A percentile compares a stretch with the other conserved stretches of the same genome.
Conservation (phyloP, 305 asterid genomes). For the Fraxinus floribunda region DNA sequence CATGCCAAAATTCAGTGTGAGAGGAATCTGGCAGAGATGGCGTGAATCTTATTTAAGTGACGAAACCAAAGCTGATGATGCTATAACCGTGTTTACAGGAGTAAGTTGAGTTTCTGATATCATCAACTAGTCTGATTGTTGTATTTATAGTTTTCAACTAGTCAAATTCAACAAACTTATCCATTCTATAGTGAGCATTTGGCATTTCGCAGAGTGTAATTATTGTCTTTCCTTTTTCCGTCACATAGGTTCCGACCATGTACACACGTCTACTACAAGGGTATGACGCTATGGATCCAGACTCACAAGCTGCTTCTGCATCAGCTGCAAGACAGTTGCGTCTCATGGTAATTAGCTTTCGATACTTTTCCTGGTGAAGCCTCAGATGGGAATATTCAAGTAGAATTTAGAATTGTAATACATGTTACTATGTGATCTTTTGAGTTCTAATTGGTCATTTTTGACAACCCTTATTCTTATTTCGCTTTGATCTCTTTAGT, state of each 20-base stretch:
- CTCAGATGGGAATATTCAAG: not conserved
- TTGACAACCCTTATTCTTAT: not conserved
- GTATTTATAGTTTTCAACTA: not conserved
- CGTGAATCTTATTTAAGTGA: constrained; percentile 76
- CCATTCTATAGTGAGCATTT: not conserved
- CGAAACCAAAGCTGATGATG: constrained; percentile 56
- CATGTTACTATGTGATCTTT: not conserved
- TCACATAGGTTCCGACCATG: constrained; percentile 82
- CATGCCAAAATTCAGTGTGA: constrained; percentile 92
- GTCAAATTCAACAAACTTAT: not conserved
- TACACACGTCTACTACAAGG: constrained; percentile 95
- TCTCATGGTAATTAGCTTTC: constrained; percentile 66
- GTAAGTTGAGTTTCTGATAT: constrained; percentile 41
- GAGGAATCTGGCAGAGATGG: constrained; percentile 99
- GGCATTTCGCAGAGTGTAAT: not conserved
- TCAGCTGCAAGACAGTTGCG: constrained; percentile 77
- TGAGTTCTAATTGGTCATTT: not conserved
- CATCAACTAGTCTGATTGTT: not conserved
- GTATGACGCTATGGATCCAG: constrained; percentile 81
- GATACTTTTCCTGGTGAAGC: constrained; percentile 17
- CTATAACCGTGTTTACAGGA: constrained; percentile 89
- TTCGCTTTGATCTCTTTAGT: not conserved
- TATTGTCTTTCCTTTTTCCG: not conserved
- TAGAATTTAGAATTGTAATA: not conserved
- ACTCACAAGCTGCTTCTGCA: constrained; percentile 65